Conservation (phyloP, 768 basidiomycete species). For the Lactarius hatsudake region DNA sequence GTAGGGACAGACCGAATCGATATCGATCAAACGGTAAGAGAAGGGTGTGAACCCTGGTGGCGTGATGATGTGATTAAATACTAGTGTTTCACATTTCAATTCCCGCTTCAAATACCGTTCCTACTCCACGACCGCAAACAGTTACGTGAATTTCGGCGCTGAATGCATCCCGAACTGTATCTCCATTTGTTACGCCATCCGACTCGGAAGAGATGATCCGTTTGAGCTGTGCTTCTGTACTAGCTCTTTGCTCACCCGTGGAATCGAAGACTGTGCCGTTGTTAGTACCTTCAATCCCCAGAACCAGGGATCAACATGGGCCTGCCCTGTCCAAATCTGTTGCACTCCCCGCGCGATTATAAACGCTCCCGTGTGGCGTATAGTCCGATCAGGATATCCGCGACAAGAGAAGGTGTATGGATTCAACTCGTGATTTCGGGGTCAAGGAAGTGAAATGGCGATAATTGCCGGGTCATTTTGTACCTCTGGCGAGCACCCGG, state of each 20-base stretch:
- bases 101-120: conserved; percentile 45
- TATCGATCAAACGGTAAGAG: conserved; percentile 36
- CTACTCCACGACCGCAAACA: background rate
- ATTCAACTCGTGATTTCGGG: background rate
- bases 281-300: background rate
- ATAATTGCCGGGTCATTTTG: background rate
- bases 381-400: background rate
- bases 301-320: background rate
- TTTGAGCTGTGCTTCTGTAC: too few relatives aligned
- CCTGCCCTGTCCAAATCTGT: background rate
- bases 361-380: background rate
- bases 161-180: too few relatives aligned
- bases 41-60: background rate
- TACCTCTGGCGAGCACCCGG: background rate
- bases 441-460: background rate
- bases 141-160: too few relatives aligned
- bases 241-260: too few relatives aligned
- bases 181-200: too few relatives aligned
- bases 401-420: background rate
- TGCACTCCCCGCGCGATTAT: background rate
- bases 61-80: conserved; percentile 40
- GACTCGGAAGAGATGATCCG: too few relatives aligned
- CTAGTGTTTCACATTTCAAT: conserved; percentile 40
- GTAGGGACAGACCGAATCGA: conserved; percentile 1
- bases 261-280: too few relatives aligned